Percentiles rank a stretch among this genome's conserved stretches.
These are phyloP conservation scores for Talaromyces islandicus DNA, from an alignment of 2,329 filamentous ascomycete genomes.

Conservation along the genomic window DNA sequence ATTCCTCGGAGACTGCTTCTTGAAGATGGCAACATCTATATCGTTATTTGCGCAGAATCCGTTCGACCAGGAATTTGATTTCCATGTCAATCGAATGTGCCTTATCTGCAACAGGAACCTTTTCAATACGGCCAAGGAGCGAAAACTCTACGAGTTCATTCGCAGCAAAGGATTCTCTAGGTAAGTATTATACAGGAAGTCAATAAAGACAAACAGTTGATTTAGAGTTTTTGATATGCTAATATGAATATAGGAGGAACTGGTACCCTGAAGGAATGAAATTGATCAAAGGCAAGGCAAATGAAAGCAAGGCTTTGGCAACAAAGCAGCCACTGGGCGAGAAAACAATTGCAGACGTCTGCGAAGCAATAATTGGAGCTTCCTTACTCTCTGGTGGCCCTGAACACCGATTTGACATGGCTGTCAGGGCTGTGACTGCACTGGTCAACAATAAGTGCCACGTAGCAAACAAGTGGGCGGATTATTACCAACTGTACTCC, in stretches of 20 bases:
- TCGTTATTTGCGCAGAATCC: constrained; percentile 73
- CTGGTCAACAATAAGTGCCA: constrained; percentile 63
- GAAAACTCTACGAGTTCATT: constrained; percentile 66
- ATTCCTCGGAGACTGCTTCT: constrained; percentile 85
- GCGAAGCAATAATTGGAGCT: constrained; percentile 88
- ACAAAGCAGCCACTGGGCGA: constrained; percentile 64
- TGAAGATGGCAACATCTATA: constrained; percentile 94
- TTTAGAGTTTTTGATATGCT: background rate
- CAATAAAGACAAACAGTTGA: background rate
- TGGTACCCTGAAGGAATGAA: constrained; percentile 85
- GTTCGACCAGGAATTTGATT: constrained; percentile 74
- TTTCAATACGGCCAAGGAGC: constrained; percentile 65
- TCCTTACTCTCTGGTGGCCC: constrained; percentile 56
- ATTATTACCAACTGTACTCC: constrained; percentile 66
- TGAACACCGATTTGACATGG: constrained; percentile 50
- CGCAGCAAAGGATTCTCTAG: constrained; percentile 77
- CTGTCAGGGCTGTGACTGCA: constrained; percentile 51
- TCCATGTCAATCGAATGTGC: constrained; percentile 84
- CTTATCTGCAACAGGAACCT: constrained; percentile 89
- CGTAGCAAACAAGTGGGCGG: constrained; percentile 59
- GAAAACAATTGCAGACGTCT: constrained; percentile 91
- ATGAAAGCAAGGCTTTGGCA: constrained; percentile 41
- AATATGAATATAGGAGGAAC: constrained; percentile 46
- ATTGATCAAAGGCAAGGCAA: constrained; percentile 65
- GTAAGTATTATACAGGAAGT: constrained; percentile 26